Evolutionary conservation across 129 eudicot genomes (phyloP), one percentile per base, ranked within the genome.

Genomic region (Flaveria brownii): DNA sequence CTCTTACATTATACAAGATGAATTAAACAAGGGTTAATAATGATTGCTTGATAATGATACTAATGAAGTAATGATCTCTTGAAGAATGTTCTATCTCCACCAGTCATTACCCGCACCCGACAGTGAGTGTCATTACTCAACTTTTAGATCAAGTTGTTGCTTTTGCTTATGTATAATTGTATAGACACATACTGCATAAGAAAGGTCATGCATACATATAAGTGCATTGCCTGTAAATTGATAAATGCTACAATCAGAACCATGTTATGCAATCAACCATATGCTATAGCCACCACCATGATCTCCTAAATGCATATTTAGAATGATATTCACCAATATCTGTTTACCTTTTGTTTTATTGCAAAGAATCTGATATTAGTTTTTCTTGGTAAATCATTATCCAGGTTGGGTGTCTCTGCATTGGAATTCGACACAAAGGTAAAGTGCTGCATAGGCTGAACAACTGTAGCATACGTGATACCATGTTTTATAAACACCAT

Each of bases 361-460:
- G 25, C 2, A 45, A 12, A 63, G 59, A 72, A 9, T 46, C 23
- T 13, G 51, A 56, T 12, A 74, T 60, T 13, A 25, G 0, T 62
- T 41, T 71, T n/a, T 43, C 2, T 57, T 55, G 20, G 13, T 65
- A 12, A 64, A 13, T 65, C 68, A 50, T 60, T 33, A 49, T 71
- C 62, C 87, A 93, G 98, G 86, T 60, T 52, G 33, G 96, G 96
- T 55, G 83, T 93, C 49, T 68, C 98, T 26, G 86, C 95, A 45
- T 62, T 88, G 79, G 95, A 93, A 75, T 90, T 93, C 72, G 96
- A 90, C 78, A 28, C 85, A 49, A 86, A 89, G 96, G 97, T 91
- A 83, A 33, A 51, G 51, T 66, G 61, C 73, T 54, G 8, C 60
- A 43, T 51, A 49, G 25, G 73, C 20, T 74, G 51, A 26, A 36